Percentiles rank a stretch among this genome's conserved stretches.
phyloP scores from a whole-genome alignment of 441 rosid species.

The Breynia disticha region DNA sequence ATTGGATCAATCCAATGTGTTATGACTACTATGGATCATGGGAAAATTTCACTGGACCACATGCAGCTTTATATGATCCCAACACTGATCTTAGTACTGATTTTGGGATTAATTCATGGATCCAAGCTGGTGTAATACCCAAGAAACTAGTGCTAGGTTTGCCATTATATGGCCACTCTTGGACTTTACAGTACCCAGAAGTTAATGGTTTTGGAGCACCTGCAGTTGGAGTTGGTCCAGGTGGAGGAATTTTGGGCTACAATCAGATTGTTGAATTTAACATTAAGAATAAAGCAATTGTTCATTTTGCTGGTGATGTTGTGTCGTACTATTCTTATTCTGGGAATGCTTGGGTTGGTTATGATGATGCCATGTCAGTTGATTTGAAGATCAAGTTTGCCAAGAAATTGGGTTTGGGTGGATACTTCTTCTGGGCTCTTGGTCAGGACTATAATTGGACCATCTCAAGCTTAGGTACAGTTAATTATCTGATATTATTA shows the following conservation, averaged over 20 bases:
- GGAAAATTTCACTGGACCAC: slow-evolving; percentile 30
- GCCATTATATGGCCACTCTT: slow-evolving; percentile 33
- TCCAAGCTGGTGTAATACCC: slow-evolving; percentile 23
- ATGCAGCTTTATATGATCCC: slow-evolving; percentile 26
- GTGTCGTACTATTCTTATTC: slow-evolving; percentile 28
- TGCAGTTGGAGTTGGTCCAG: slow-evolving; percentile 25
- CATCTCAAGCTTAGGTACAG: slow-evolving; percentile 21
- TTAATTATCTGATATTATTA: neutral
- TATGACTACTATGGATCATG: slow-evolving; percentile 36
- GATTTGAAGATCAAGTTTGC: slow-evolving; percentile 27
- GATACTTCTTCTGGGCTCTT: slow-evolving; percentile 45
- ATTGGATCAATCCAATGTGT: slow-evolving; percentile 48
- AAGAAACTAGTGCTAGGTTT: slow-evolving; percentile 37
- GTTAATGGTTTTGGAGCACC: slow-evolving; percentile 26
- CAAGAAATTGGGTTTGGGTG: slow-evolving; percentile 20
- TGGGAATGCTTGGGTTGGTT: slow-evolving; percentile 29
- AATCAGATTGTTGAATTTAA: slow-evolving; percentile 20
- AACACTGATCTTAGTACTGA: slow-evolving; percentile 26
- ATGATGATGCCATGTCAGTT: slow-evolving; percentile 26
- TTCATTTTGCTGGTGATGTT: slow-evolving; percentile 10
- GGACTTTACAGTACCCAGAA: slow-evolving; percentile 29
- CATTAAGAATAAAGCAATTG: slow-evolving; percentile 2
- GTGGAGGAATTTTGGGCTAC: slow-evolving; percentile 16
- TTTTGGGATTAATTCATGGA: slow-evolving; percentile 35
- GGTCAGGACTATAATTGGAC: slow-evolving; percentile 27